Base-by-base conservation (phyloP, 345 rosid species). In the Erysimum cheiranthoides region DNA sequence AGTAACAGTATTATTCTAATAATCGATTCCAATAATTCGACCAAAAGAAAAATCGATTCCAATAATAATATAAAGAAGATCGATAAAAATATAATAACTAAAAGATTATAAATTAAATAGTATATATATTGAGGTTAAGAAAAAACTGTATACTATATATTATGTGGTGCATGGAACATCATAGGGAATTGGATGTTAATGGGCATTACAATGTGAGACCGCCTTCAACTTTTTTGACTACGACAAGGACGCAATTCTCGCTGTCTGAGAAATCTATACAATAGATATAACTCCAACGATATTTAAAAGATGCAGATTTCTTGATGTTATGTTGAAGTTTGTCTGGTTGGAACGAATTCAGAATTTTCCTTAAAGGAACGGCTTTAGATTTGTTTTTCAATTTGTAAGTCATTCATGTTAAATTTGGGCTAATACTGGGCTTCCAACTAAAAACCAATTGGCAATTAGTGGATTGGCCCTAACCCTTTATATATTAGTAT, bases 161-260 rank as follows among this genome's bases (percentile, higher is more conserved):
- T 21, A 50, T 54, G 60, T 56, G 60, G 45, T 72, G 43, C 74
- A 70, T 64, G 80, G 46, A 82, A 84, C 85, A 79, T 80, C 82
- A 73, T 87, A 66, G 86, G 94, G 86, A 86, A 89, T 87, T 83
- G 89, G 32, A 71, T 61, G 61, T 66, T 59, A 63, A 66, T 60
- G 74, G 75, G 78, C 73, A 77, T 54, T 70, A 76, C 80, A 64
- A 71, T 77, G 80, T 77, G 80, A 77, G 76, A 77, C 69, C 58
- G 40, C 70, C 71, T 30, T 76, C 68, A 70, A 61, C 70, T 34
- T 75, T 51, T 66, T 70, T 80, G 78, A 66, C 79, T 75, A 63
- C 42, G 68, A 47, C 32, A 64, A 78, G 52, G 54, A 78, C 70
- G 32, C 18, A 66, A 49, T 32, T 17, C 46, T 50, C 35, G 35